Evolutionary conservation across 345 rosid species (phyloP).

Genomic region (Rhodamnia argentea): DNA sequence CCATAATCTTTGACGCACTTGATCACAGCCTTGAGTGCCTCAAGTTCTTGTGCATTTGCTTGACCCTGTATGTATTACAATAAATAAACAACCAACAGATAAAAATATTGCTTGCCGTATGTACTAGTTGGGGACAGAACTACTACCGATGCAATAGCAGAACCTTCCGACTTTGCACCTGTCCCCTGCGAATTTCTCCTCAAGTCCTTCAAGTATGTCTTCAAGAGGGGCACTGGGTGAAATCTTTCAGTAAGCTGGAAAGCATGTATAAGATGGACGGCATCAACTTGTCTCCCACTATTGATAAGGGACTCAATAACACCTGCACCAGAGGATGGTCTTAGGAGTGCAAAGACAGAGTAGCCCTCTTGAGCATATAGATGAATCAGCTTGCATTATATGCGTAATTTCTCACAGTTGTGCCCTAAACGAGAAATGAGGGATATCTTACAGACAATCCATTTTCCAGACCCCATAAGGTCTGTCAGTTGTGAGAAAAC

Average conservation of each 20-base stretch:
- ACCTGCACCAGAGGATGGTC: slow-evolving; percentile 19
- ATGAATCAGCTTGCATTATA: neutral
- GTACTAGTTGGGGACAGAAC: neutral
- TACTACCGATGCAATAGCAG: slow-evolving; percentile 26
- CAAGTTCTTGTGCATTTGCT: slow-evolving; percentile 37
- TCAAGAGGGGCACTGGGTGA: slow-evolving; percentile 46
- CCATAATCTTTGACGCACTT: slow-evolving; percentile 36
- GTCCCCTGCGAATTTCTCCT: slow-evolving; percentile 50
- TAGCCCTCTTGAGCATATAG: neutral
- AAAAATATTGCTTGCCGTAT: neutral
- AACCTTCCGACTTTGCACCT: slow-evolving; percentile 16
- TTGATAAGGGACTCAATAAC: slow-evolving; percentile 31
- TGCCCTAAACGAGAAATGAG: neutral
- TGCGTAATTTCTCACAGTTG: neutral
- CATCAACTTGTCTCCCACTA: slow-evolving; percentile 43
- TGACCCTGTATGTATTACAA: slow-evolving; percentile 20
- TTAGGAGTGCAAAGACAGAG: neutral
- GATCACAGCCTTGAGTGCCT: slow-evolving; percentile 38
- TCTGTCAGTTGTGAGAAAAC: slow-evolving; percentile 29
- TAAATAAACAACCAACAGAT: neutral
- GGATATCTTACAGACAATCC: slow-evolving; percentile 10
- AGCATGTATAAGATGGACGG: slow-evolving; percentile 39
- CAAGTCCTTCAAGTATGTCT: slow-evolving; percentile 40
- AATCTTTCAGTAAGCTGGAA: slow-evolving; percentile 40
- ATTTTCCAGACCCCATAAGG: slow-evolving; percentile 26